phyloP scores from a whole-genome alignment of 2,329 filamentous ascomycete genomes.

The Sporothrix euskadiensis region DNA sequence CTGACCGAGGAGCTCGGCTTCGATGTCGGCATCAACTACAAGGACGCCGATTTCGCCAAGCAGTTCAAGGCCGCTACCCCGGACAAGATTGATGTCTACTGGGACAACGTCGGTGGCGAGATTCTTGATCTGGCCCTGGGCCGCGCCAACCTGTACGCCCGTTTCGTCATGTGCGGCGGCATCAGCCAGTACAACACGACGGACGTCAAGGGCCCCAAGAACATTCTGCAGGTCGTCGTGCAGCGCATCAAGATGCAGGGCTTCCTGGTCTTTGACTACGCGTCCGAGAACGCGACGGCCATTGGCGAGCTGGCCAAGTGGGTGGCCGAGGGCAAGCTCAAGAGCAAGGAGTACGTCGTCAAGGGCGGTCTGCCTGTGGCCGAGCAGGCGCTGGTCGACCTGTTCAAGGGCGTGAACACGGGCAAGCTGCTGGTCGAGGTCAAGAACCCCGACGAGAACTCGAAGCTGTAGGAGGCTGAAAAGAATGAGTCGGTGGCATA shows the following conservation, averaged over 20 bases:
- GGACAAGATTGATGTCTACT: slow-evolving; percentile 65
- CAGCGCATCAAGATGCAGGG: slow-evolving; percentile 63
- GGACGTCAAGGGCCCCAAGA: slow-evolving; percentile 56
- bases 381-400: slow-evolving; percentile 61
- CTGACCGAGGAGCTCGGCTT: slow-evolving; percentile 65
- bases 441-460: slow-evolving; percentile 32
- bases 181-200: slow-evolving; percentile 69
- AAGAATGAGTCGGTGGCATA: background rate
- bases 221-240: slow-evolving; percentile 37
- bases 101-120: slow-evolving; percentile 72
- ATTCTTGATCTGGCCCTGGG: slow-evolving; percentile 66
- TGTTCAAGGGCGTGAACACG: slow-evolving; percentile 70
- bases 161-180: slow-evolving; percentile 70
- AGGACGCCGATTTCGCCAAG: slow-evolving; percentile 60
- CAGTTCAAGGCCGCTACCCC: slow-evolving; percentile 61
- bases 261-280: slow-evolving; percentile 71
- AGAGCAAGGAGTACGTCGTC: slow-evolving; percentile 70
- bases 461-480: slow-evolving; percentile 31
- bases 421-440: slow-evolving; percentile 41
- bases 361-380: slow-evolving; percentile 66
- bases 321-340: slow-evolving; percentile 70
- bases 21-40: slow-evolving; percentile 69
- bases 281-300: slow-evolving; percentile 57
- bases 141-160: slow-evolving; percentile 61
- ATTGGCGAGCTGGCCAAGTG: slow-evolving; percentile 63